Base-by-base conservation (phyloP, 257 asterid species). In the Salvia splendens region DNA sequence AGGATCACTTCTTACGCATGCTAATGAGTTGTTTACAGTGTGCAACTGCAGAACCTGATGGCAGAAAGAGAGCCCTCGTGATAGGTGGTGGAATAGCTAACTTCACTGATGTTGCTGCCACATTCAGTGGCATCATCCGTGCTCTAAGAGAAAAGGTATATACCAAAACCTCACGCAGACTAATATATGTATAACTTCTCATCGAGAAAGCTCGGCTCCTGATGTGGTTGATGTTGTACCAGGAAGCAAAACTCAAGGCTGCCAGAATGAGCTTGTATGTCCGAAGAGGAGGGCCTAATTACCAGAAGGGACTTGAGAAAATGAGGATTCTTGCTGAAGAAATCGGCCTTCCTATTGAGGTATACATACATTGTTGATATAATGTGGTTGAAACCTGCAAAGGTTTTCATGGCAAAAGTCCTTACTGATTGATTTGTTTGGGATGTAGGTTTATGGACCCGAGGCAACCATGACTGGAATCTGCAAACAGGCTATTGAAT, bases 401-500 rank as follows among this genome's bases (percentile, higher is more conserved):
- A 49, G 38, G 1, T 12, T 33, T 6, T 4, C 30, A 36, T 11
- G 4, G 35, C 45, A 49, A n/a, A 71, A 20, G 64, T 45, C 6
- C 61, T 54, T 47, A 57, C 1, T 30, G 43, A 59, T 60, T 17
- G 11, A 16, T 3, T 64, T 57, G 50, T 41, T 69, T 53, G 17
- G 74, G 69, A 43, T 78, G 47, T 59, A 89, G 97, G 97, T 90
- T 11, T 92, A 92, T 76, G 98, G 98, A 74, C 96, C 98, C 3
- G 98, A 92, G 78, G 94, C 91, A 70, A 92, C 98, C 73, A 92
- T 92, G 98, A 89, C 98, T 14, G 95, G 96, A 68, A 92, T 92
- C 67, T 92, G 98, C 91, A 92, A 92, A 65, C 90, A 92, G 82
- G 98, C 98, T 46, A 92, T 89, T 70, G 98, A 92, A 71, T 92